Percentiles rank a stretch among this genome's conserved stretches.
phyloP scores from a whole-genome alignment of 495 filamentous ascomycete genomes.

The Talaromyces adpressus region DNA sequence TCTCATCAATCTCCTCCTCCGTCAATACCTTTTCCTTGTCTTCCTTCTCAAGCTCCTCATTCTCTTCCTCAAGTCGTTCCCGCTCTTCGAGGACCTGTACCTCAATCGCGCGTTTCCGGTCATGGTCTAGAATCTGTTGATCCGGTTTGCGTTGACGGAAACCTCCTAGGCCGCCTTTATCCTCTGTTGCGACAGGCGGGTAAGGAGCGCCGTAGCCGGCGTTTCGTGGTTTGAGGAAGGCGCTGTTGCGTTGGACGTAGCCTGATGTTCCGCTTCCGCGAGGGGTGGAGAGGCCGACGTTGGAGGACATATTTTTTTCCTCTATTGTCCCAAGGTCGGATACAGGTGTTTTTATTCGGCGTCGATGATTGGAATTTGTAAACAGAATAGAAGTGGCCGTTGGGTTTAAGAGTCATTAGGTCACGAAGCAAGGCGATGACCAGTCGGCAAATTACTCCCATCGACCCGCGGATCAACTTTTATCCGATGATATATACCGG shows the following conservation, averaged over 20 bases:
- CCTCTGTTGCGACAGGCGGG: conserved; percentile 27
- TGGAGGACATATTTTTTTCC: conserved; percentile 76
- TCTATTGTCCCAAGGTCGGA: no score
- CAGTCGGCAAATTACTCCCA: not conserved
- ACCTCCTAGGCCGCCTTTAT: conserved; percentile 30
- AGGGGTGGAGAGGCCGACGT: conserved; percentile 94
- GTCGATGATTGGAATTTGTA: not conserved
- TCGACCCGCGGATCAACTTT: not conserved
- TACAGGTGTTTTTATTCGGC: not conserved
- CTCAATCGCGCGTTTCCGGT: conserved; percentile 80
- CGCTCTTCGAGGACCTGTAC: conserved; percentile 86
- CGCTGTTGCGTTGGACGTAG: conserved; percentile 93
- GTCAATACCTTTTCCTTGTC: conserved; percentile 33
- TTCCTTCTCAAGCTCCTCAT: conserved; percentile 31
- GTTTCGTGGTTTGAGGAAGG: conserved; percentile 73
- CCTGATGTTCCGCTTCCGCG: conserved; percentile 93
- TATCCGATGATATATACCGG: not conserved
- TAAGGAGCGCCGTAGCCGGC: conserved; percentile 46
- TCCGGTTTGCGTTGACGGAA: conserved; percentile 87
- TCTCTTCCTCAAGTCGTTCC: conserved; percentile 85
- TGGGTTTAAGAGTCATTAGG: not conserved
- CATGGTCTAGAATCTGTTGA: conserved; percentile 87
- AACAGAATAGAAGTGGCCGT: not conserved
- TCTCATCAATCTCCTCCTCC: conserved; percentile 34
- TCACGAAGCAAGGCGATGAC: no score